Conservation (phyloP, 2,329 filamentous ascomycete genomes). For the Ceratocystiopsis brevicomis region DNA sequence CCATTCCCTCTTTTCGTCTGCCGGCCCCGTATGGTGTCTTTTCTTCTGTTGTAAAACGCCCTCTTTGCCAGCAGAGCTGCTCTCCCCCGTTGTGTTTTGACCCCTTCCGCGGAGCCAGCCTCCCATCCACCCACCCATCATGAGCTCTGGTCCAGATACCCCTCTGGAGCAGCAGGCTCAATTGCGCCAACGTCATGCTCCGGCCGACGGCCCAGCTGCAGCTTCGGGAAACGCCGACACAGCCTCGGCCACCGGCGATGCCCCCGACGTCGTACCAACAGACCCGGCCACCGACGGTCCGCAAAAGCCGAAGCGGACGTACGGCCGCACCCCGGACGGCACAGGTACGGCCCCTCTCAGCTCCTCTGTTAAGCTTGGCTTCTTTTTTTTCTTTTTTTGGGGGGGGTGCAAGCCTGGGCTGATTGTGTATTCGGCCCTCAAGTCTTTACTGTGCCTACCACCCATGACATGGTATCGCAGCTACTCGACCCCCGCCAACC, state of each 20-base stretch:
- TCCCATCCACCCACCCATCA: background rate
- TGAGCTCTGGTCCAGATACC: constrained; percentile 5
- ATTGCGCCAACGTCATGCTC: constrained; percentile 5
- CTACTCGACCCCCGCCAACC: constrained; percentile 84
- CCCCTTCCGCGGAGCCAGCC: background rate
- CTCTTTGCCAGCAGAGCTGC: background rate
- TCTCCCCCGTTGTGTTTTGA: background rate
- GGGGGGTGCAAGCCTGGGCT: background rate
- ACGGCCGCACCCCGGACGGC: constrained; percentile 77
- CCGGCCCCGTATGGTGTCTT: background rate
- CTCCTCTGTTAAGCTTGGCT: background rate
- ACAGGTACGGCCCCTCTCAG: constrained; percentile 44
- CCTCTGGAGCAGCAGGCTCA: constrained; percentile 3
- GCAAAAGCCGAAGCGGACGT: constrained; percentile 48
- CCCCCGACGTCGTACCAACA: background rate
- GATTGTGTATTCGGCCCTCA: constrained; percentile 4
- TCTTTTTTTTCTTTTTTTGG: too few relatives aligned
- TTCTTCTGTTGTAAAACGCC: background rate
- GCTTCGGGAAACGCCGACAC: background rate
- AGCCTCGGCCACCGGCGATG: background rate
- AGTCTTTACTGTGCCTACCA: constrained; percentile 93
- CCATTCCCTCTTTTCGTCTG: background rate
- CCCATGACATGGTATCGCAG: constrained; percentile 98
- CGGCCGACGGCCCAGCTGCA: background rate
- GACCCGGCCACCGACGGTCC: background rate